A percentile compares a stretch with the other conserved stretches of the same genome.
Conservation (phyloP, 2,329 filamentous ascomycete species). For the Epichloe baconii region DNA sequence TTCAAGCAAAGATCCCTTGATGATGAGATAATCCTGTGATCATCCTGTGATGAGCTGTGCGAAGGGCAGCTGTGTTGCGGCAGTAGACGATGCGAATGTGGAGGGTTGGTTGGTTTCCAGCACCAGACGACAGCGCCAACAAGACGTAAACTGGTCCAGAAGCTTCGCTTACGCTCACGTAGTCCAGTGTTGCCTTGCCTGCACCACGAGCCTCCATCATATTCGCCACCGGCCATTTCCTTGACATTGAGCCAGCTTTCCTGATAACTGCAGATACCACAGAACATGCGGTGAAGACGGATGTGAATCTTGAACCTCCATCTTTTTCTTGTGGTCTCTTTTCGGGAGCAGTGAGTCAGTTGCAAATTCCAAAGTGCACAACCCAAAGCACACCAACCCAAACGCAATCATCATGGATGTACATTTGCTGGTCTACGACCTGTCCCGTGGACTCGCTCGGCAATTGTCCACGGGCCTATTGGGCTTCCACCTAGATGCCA, state of each 20-base stretch:
- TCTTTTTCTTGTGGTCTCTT: no score
- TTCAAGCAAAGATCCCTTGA: no score
- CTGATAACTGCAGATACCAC: background rate
- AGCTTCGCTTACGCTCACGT: conserved; percentile 1
- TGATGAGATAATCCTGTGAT: no score
- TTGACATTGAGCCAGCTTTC: no score
- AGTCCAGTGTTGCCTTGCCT: background rate
- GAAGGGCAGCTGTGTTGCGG: no score
- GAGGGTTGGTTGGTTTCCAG: background rate
- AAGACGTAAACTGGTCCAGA: background rate
- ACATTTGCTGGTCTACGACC: conserved; percentile 65
- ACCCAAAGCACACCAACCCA: background rate
- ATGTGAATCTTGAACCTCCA: no score
- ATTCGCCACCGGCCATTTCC: no score
- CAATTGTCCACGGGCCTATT: conserved; percentile 41
- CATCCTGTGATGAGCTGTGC: no score
- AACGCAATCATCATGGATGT: conserved; percentile 47
- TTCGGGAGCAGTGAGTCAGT: background rate
- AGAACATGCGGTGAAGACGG: background rate
- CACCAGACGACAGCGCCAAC: background rate
- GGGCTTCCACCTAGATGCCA: conserved; percentile 63
- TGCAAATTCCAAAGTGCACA: background rate
- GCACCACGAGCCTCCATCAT: background rate
- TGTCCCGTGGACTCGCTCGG: conserved; percentile 48
- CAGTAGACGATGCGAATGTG: background rate